These are phyloP conservation scores for Candida koratica DNA, from an alignment of 805 yeast species.

Conservation along the genomic window DNA sequence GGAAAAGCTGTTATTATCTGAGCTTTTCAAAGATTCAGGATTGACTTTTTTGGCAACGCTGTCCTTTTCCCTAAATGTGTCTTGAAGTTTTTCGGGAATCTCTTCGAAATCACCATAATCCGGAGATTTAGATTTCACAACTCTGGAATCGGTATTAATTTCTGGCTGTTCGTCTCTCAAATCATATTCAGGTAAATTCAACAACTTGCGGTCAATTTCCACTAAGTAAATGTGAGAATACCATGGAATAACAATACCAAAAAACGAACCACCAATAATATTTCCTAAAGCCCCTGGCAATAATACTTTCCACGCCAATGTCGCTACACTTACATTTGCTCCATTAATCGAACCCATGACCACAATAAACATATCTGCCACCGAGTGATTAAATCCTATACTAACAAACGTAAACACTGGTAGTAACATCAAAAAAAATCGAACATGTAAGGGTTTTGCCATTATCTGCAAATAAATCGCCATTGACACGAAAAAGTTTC, in stretches of 20 bases:
- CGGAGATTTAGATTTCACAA: slow-evolving; percentile 44
- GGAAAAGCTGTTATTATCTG: slow-evolving; percentile 5
- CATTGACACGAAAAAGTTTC: slow-evolving; percentile 71
- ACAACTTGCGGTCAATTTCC: slow-evolving; percentile 59
- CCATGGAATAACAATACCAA: slow-evolving; percentile 64
- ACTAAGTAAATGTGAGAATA: slow-evolving; percentile 70
- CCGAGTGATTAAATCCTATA: slow-evolving; percentile 74
- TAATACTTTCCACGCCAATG: slow-evolving; percentile 67
- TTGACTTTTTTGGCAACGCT: neutral
- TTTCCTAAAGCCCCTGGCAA: slow-evolving; percentile 74
- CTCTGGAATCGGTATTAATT: slow-evolving; percentile 72
- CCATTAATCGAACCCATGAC: slow-evolving; percentile 67
- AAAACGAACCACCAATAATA: slow-evolving; percentile 71
- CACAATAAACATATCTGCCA: slow-evolving; percentile 75
- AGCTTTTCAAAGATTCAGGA: slow-evolving; percentile 3
- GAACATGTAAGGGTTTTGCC: slow-evolving; percentile 79
- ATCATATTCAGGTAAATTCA: slow-evolving; percentile 65
- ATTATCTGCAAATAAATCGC: slow-evolving; percentile 74
- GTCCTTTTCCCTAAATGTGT: slow-evolving; percentile 13
- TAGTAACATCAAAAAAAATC: slow-evolving; percentile 54
- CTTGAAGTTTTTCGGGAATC: too few species aligned
- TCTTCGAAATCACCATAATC: neutral
- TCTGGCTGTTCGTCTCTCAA: slow-evolving; percentile 80
- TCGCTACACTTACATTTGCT: slow-evolving; percentile 55
- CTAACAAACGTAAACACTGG: slow-evolving; percentile 79